A percentile compares a stretch with the other conserved stretches of the same genome.
Conservation (phyloP, 176 grass and related monocot species). For the Cocos nucifera region DNA sequence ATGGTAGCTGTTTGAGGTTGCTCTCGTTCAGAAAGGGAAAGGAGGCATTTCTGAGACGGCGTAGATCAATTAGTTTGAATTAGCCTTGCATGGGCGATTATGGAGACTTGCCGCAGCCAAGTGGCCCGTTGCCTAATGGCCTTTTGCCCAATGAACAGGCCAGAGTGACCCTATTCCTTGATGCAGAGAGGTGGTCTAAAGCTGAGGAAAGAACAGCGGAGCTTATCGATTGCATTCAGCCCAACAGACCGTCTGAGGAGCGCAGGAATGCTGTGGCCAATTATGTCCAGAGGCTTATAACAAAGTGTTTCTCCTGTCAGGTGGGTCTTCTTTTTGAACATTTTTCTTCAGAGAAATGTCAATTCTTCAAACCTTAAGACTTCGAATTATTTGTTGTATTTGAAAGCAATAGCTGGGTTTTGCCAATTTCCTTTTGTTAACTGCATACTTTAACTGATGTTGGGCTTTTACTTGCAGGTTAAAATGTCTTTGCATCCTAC, state of each 20-base stretch:
- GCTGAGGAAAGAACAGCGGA: constrained; percentile 55
- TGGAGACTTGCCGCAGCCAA: constrained; percentile 19
- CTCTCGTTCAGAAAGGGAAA: background rate
- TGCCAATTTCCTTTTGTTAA: too few relatives aligned
- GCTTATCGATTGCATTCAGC: constrained; percentile 70
- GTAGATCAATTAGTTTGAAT: background rate
- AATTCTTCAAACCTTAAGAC: background rate
- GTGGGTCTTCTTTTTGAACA: constrained; percentile 14
- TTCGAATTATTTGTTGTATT: background rate
- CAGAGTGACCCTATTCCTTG: constrained; percentile 40
- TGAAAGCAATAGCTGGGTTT: too few relatives aligned
- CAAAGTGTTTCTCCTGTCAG: constrained; percentile 62
- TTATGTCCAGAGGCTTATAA: constrained; percentile 67
- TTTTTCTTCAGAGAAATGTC: too few relatives aligned
- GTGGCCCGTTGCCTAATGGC: constrained; percentile 56
- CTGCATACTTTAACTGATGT: too few relatives aligned
- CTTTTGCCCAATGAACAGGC: constrained; percentile 49
- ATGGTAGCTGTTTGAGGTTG: background rate
- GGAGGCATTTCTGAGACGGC: constrained; percentile 1
- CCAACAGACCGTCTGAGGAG: constrained; percentile 55
- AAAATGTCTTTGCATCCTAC: too few relatives aligned
- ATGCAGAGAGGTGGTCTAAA: constrained; percentile 46
- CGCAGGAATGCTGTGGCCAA: constrained; percentile 51
- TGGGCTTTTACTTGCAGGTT: too few relatives aligned
- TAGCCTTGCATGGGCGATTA: constrained; percentile 13